Evolutionary conservation across 805 yeast species (phyloP).

Genomic region (Candida insectalens): DNA sequence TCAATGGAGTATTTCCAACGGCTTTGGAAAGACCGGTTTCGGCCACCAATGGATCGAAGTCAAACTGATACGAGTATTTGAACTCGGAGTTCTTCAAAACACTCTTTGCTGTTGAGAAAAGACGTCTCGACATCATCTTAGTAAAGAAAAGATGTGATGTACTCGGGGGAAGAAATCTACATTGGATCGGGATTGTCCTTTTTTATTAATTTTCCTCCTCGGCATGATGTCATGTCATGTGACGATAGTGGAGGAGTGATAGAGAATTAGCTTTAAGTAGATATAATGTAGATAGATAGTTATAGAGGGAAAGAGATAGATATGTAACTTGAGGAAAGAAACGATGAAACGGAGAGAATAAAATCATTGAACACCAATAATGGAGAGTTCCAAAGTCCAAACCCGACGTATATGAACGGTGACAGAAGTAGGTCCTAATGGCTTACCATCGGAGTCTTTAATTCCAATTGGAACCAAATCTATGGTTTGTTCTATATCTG

Average conservation of each 20-base stretch:
- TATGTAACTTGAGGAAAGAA: too few relatives aligned
- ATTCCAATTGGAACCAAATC: slow-evolving; percentile 20
- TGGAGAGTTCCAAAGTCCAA: slow-evolving; percentile 92
- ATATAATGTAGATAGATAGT: too few relatives aligned
- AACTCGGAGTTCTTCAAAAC: not conserved
- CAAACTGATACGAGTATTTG: slow-evolving; percentile 20
- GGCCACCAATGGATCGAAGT: slow-evolving; percentile 58
- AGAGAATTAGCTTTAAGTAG: too few relatives aligned
- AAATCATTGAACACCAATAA: slow-evolving; percentile 72
- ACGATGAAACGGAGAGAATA: too few relatives aligned
- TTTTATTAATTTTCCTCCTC: too few relatives aligned
- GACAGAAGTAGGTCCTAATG: slow-evolving; percentile 31
- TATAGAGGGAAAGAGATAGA: too few relatives aligned
- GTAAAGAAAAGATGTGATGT: too few relatives aligned
- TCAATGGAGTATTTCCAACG: slow-evolving; percentile 87
- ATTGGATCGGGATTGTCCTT: too few relatives aligned
- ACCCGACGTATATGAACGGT: slow-evolving; percentile 85
- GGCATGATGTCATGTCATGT: too few relatives aligned
- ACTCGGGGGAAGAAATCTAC: too few relatives aligned
- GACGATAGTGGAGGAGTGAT: too few relatives aligned
- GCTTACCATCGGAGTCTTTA: slow-evolving; percentile 16
- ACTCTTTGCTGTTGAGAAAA: not conserved
- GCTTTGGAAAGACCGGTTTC: slow-evolving; percentile 69
- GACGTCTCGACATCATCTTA: not conserved
- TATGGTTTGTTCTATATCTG: slow-evolving; percentile 45